Evolutionary conservation across 2,329 filamentous ascomycete genomes (phyloP).

Genomic region (Tolypocladium capitatum): DNA sequence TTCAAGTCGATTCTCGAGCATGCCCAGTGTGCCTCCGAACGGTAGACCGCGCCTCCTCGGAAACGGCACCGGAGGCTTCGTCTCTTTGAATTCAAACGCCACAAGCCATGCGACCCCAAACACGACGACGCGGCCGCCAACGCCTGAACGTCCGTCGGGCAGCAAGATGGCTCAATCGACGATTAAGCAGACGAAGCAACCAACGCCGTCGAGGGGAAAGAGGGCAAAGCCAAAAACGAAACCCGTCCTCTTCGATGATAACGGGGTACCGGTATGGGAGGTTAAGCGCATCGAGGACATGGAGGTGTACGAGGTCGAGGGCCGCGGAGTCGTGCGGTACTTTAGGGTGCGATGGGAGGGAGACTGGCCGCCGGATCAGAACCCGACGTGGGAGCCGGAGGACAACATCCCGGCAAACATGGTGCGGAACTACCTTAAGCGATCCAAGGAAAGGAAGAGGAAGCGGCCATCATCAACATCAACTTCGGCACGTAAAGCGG

Average conservation of each 20-base stretch:
- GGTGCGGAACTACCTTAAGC: constrained; percentile 26
- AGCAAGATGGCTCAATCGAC: background rate
- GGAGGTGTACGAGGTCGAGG: constrained; percentile 22
- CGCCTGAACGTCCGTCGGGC: background rate
- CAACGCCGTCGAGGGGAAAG: background rate
- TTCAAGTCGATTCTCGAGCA: background rate
- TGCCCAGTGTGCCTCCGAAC: background rate
- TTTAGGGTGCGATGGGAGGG: constrained; percentile 45
- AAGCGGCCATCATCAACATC: background rate
- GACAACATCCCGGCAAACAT: constrained; percentile 31
- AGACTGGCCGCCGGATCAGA: constrained; percentile 40
- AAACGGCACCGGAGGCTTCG: background rate
- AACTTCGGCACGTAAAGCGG: background rate
- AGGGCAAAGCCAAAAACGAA: background rate
- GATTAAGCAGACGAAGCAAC: background rate
- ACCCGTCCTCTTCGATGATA: background rate
- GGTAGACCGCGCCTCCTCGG: background rate
- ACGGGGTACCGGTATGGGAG: constrained; percentile 22
- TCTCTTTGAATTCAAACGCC: background rate
- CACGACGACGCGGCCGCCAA: background rate
- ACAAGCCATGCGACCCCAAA: background rate
- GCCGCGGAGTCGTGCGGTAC: constrained; percentile 22
- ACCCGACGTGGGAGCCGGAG: constrained; percentile 45
- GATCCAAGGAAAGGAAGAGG: constrained; percentile 11
- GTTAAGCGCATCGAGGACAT: constrained; percentile 32